Percentiles rank a stretch among this genome's conserved stretches.
These are phyloP conservation scores for Fusarium secorum DNA, from an alignment of 2,329 filamentous ascomycete species.

Conservation along the genomic window DNA sequence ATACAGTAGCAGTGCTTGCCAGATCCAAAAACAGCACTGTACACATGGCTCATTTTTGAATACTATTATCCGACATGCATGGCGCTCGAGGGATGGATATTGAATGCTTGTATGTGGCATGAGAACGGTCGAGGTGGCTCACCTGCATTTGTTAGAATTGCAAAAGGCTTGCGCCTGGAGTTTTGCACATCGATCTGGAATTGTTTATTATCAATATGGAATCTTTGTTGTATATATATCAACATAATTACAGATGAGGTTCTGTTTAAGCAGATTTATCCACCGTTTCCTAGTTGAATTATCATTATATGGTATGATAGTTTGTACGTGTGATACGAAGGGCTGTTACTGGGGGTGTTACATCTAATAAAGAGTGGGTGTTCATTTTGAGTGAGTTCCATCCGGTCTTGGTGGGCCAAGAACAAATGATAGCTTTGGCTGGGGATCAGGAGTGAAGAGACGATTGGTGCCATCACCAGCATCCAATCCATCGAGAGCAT, in stretches of 20 bases:
- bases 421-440: neutral
- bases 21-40: conserved; percentile 1
- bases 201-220: neutral
- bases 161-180: conserved; percentile 16
- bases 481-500: neutral
- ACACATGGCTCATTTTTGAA: neutral
- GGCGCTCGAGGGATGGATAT: conserved; percentile 5
- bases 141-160: conserved; percentile 34
- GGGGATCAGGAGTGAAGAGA: neutral
- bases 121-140: conserved; percentile 14
- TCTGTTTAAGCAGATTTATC: neutral
- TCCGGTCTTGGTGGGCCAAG: neutral
- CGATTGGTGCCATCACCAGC: neutral
- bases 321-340: conserved; percentile 12
- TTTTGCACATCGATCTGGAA: neutral
- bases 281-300: neutral
- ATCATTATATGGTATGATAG: neutral
- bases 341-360: neutral
- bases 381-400: neutral
- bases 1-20: neutral
- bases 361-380: conserved; percentile 5
- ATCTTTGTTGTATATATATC: neutral
- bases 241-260: neutral
- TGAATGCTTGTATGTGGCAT: conserved; percentile 1
- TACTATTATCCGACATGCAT: neutral